phyloP scores from a whole-genome alignment of 78 protist genomes.

The Abeoforma whisleri region DNA sequence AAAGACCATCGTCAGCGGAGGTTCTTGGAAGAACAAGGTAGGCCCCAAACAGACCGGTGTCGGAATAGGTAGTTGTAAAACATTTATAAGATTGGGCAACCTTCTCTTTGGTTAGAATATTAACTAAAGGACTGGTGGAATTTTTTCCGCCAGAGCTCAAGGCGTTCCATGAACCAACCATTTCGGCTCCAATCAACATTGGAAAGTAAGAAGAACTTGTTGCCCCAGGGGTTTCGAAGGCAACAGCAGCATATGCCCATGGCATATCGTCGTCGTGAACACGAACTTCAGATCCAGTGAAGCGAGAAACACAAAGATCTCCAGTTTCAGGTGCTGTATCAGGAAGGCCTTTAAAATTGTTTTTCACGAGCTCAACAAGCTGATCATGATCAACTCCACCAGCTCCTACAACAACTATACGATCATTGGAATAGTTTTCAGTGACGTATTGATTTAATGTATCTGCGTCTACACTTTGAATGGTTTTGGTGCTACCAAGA shows the following conservation, averaged over 20 bases:
- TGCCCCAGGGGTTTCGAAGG: not conserved
- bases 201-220: conserved; percentile 31
- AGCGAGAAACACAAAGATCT: not conserved
- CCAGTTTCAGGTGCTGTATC: not conserved
- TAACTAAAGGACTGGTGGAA: conserved; percentile 34
- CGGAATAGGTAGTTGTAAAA: conserved; percentile 83
- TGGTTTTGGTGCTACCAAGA: not conserved
- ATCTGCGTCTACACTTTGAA: no score
- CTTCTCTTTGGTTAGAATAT: conserved; percentile 27
- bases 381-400: not conserved
- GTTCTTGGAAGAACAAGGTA: conserved; percentile 51
- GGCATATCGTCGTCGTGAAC: not conserved
- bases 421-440: not conserved
- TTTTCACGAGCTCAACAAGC: not conserved
- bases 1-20: conserved; percentile 52
- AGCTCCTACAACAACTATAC: not conserved
- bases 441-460: no score
- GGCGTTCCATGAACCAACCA: conserved; percentile 75
- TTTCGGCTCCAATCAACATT: not conserved
- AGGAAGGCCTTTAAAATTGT: not conserved
- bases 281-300: not conserved
- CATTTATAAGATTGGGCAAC: conserved; percentile 55
- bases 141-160: conserved; percentile 54
- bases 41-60: conserved; percentile 87
- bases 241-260: not conserved